These are phyloP conservation scores for Gynostemma pentaphyllum DNA, from an alignment of 306 rosid species.

Conservation along the genomic window DNA sequence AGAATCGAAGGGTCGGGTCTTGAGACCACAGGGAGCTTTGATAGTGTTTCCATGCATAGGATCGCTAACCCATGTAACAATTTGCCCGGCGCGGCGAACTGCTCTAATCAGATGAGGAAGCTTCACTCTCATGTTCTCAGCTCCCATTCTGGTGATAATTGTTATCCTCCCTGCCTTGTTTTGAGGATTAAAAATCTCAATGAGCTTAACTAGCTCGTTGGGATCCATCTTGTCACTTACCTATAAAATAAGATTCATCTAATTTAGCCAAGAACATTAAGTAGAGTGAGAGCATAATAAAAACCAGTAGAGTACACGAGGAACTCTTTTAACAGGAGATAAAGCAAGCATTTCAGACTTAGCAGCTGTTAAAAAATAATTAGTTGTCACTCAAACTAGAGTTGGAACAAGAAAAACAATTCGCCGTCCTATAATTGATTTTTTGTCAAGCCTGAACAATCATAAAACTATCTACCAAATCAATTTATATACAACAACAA, in stretches of 20 bases:
- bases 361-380: too few relatives aligned
- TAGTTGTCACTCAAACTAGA: too few relatives aligned
- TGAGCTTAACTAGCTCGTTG: conserved; percentile 72
- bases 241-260: conserved; percentile 27
- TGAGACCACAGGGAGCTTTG: conserved; percentile 98
- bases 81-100: conserved; percentile 74
- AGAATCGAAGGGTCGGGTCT: conserved; percentile 93
- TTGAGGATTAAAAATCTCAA: conserved; percentile 86
- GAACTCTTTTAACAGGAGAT: neutral
- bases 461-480: neutral
- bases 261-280: neutral
- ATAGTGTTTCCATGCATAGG: conserved; percentile 99
- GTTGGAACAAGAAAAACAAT: too few relatives aligned
- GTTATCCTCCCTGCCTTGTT: conserved; percentile 96
- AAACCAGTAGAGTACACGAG: neutral
- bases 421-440: too few relatives aligned
- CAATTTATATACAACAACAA: neutral
- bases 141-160: conserved; percentile 90
- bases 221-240: conserved; percentile 98
- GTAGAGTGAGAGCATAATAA: neutral
- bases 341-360: too few relatives aligned
- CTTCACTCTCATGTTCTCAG: conserved; percentile 99
- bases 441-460: too few relatives aligned
- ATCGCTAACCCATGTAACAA: conserved; percentile 98
- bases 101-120: conserved; percentile 97